Conservation (phyloP, 768 basidiomycete species). For the Suillus variegatus region DNA sequence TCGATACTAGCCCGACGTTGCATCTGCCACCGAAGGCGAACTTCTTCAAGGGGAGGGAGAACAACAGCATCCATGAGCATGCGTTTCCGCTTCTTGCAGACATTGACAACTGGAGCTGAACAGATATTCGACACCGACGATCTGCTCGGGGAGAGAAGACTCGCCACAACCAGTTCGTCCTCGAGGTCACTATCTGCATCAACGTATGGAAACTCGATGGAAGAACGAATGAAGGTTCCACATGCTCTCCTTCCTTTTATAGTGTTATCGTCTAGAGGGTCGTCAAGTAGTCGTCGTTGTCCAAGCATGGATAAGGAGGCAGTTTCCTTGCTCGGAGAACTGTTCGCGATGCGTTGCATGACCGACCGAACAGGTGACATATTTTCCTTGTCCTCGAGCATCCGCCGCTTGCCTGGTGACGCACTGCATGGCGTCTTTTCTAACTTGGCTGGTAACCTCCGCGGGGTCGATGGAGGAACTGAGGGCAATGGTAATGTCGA, state of each 20-base stretch:
- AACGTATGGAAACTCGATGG: constrained; percentile 27
- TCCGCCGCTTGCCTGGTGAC: constrained; percentile 42
- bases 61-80: constrained; percentile 54
- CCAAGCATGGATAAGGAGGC: constrained; percentile 31
- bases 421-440: constrained; percentile 18
- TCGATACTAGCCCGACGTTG: constrained; percentile 24
- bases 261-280: constrained; percentile 26
- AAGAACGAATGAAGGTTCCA: constrained; percentile 31
- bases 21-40: constrained; percentile 23
- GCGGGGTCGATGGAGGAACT: constrained; percentile 36
- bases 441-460: constrained; percentile 22
- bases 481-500: constrained; percentile 27
- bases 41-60: constrained; percentile 39
- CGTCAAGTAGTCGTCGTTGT: constrained; percentile 47
- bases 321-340: constrained; percentile 34
- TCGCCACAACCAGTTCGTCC: constrained; percentile 30
- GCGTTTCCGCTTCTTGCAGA: constrained; percentile 49
- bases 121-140: not conserved
- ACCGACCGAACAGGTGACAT: constrained; percentile 40
- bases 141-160: constrained; percentile 21
- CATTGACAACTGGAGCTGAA: constrained; percentile 4
- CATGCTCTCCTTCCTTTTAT: constrained; percentile 29
- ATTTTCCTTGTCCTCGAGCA: constrained; percentile 61
- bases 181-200: constrained; percentile 29
- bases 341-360: constrained; percentile 45